These are phyloP conservation scores for Xeromyces bisporus DNA, from an alignment of 495 filamentous ascomycete species.

Conservation along the genomic window DNA sequence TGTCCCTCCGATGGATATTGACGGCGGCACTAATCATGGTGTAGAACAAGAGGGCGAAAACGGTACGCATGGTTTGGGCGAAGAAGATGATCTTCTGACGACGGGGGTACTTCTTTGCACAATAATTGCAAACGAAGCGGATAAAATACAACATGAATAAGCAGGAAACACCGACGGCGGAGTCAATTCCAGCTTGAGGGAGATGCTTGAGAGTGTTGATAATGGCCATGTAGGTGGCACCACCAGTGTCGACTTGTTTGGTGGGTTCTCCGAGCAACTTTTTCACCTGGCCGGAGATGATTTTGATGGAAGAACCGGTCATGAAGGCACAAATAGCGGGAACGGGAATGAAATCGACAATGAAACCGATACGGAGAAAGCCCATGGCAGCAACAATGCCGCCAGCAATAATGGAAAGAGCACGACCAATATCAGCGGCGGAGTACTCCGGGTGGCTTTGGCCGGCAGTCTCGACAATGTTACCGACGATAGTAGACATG, in stretches of 20 bases:
- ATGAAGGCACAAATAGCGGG: constrained; percentile 91
- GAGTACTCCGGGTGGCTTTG: constrained; percentile 40
- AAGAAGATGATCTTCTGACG: constrained; percentile 73
- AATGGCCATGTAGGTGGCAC: constrained; percentile 65
- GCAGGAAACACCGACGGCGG: constrained; percentile 79
- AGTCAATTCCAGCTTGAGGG: constrained; percentile 49
- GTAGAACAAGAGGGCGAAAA: constrained; percentile 85
- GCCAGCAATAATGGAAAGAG: constrained; percentile 65
- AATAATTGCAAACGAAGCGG: constrained; percentile 46
- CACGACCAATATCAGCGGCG: constrained; percentile 51
- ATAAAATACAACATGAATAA: constrained; percentile 72
- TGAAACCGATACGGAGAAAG: constrained; percentile 65
- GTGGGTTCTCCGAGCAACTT: constrained; percentile 68
- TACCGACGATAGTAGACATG: constrained; percentile 77
- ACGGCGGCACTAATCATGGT: constrained; percentile 79
- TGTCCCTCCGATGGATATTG: constrained; percentile 40
- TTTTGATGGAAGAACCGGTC: constrained; percentile 91
- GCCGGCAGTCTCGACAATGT: constrained; percentile 48
- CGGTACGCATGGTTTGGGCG: constrained; percentile 69
- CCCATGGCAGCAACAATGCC: constrained; percentile 71
- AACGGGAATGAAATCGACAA: constrained; percentile 90
- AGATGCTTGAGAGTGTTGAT: constrained; percentile 78
- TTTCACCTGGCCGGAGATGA: constrained; percentile 74
- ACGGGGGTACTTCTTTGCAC: constrained; percentile 51
- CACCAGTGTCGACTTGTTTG: constrained; percentile 53